Evolutionary conservation across 2,329 filamentous ascomycete genomes (phyloP).

Genomic region (Epichloe baconii): DNA sequence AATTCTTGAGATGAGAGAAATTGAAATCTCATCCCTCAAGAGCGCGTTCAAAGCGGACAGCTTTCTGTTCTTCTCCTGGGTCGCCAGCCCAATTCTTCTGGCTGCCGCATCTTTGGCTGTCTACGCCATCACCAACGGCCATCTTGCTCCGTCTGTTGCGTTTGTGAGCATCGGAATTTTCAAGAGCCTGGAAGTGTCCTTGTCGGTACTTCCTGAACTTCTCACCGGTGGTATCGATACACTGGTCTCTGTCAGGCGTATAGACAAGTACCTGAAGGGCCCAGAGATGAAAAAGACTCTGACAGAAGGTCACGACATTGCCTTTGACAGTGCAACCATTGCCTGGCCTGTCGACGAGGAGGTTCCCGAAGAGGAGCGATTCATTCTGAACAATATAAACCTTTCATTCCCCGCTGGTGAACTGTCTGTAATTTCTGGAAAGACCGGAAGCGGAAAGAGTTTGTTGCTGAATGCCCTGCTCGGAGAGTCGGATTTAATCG

Average conservation of each 20-base stretch:
- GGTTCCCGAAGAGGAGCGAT: constrained; percentile 43
- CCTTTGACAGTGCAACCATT: constrained; percentile 54
- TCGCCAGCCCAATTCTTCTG: constrained; percentile 59
- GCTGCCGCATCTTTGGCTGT: constrained; percentile 57
- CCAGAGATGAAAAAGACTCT: constrained; percentile 48
- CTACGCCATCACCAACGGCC: constrained; percentile 51
- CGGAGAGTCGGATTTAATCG: constrained; percentile 59
- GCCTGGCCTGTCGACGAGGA: constrained; percentile 61
- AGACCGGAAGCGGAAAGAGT: constrained; percentile 68
- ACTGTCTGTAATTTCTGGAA: constrained; percentile 62
- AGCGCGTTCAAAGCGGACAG: constrained; percentile 51
- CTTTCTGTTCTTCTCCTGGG: constrained; percentile 53
- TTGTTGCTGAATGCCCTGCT: constrained; percentile 60
- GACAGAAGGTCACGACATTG: constrained; percentile 43
- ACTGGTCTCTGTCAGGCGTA: constrained; percentile 57
- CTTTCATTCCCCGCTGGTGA: constrained; percentile 55
- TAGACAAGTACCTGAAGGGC: constrained; percentile 56
- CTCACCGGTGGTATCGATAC: constrained; percentile 59
- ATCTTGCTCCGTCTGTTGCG: constrained; percentile 57
- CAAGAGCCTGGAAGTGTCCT: constrained; percentile 55
- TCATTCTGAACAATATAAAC: constrained; percentile 51
- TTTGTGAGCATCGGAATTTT: constrained; percentile 71
- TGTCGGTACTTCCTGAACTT: constrained; percentile 60
- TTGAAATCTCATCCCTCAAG: constrained; percentile 56
- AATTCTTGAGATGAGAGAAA: constrained; percentile 47